Percentiles rank a stretch among this genome's conserved stretches.
These are phyloP conservation scores for Ophiostoma novo-ulmi DNA, from an alignment of 2,329 filamentous ascomycete species.

Conservation along the genomic window DNA sequence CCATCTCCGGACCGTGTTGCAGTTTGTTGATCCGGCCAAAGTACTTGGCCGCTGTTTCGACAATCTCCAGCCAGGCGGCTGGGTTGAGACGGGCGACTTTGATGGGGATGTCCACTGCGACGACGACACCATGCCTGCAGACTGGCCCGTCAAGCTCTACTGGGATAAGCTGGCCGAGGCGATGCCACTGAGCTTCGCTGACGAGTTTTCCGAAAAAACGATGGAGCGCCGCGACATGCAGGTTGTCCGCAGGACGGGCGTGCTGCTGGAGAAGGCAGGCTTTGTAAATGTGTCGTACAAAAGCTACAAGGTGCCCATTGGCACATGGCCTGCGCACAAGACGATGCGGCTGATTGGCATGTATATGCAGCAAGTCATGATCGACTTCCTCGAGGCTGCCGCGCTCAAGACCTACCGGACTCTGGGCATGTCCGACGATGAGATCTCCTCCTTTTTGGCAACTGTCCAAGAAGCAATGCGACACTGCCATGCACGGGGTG, in stretches of 20 bases:
- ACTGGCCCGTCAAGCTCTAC: conserved; percentile 37
- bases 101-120: conserved; percentile 46
- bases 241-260: conserved; percentile 33
- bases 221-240: conserved; percentile 32
- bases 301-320: conserved; percentile 42
- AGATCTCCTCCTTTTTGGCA: conserved; percentile 33
- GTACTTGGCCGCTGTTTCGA: conserved; percentile 34
- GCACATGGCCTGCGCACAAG: conserved; percentile 40
- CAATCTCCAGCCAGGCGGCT: conserved; percentile 44
- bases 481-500: conserved; percentile 35
- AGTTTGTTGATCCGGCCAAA: conserved; percentile 41
- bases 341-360: conserved; percentile 39
- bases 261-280: conserved; percentile 38
- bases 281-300: conserved; percentile 40
- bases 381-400: conserved; percentile 37
- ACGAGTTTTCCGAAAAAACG: conserved; percentile 32
- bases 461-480: conserved; percentile 29
- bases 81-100: conserved; percentile 38
- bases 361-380: conserved; percentile 37
- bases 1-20: conserved; percentile 46
- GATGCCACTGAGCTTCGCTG: conserved; percentile 23
- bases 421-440: conserved; percentile 34
- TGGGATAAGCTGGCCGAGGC: conserved; percentile 31
- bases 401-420: conserved; percentile 37
- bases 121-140: conserved; percentile 40